phyloP scores from a whole-genome alignment of 2,329 filamentous ascomycete genomes.

The Epichloe brachyelytri region DNA sequence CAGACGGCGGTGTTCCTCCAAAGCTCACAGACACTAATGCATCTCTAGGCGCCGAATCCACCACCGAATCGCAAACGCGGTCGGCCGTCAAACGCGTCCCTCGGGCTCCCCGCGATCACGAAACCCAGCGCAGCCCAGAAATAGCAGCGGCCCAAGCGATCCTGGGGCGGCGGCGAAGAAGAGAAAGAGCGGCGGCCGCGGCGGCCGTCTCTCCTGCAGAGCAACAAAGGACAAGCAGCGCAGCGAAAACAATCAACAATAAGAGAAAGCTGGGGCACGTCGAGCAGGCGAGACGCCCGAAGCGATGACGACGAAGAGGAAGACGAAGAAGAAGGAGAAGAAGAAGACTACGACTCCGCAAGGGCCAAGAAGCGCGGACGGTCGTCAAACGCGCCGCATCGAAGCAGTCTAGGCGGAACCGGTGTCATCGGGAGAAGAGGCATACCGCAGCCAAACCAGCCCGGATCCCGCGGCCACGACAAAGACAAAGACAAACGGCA shows the following conservation, averaged over 20 bases:
- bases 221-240: background rate
- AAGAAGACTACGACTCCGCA: background rate
- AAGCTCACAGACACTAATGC: background rate
- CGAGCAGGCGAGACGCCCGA: background rate
- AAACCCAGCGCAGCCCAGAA: background rate
- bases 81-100: constrained; percentile 6
- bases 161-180: background rate
- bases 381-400: background rate
- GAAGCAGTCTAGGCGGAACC: background rate
- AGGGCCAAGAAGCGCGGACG: background rate
- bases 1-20: too few relatives aligned
- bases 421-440: constrained; percentile 6
- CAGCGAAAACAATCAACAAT: background rate
- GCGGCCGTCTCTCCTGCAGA: constrained; percentile 14
- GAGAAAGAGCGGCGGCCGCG: background rate
- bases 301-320: constrained; percentile 8
- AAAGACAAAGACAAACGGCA: constrained; percentile 6
- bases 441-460: constrained; percentile 5
- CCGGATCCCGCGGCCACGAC: background rate
- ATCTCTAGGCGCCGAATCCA: constrained; percentile 10
- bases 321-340: constrained; percentile 7
- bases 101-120: background rate
- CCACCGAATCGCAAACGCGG: constrained; percentile 30
- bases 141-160: background rate
- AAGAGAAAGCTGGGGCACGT: background rate